phyloP scores from a whole-genome alignment of 2,329 filamentous ascomycete species.

The Cladosporium sp. region DNA sequence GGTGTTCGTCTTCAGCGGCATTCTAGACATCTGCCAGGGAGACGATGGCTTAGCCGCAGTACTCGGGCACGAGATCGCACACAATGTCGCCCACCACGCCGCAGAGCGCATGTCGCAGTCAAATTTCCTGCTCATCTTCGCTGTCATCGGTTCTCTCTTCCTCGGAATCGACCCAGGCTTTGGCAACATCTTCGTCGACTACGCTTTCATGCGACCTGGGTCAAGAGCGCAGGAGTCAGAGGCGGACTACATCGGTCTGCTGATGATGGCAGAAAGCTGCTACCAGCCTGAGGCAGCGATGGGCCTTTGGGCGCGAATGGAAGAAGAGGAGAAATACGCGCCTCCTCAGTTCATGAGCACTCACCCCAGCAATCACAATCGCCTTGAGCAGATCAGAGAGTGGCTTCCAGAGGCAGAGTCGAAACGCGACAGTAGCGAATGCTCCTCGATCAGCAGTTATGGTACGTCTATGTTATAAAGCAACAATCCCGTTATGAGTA shows the following conservation, averaged over 20 bases:
- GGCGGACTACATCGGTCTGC: constrained; percentile 74
- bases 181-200: constrained; percentile 48
- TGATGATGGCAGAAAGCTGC: constrained; percentile 80
- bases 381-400: constrained; percentile 61
- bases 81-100: constrained; percentile 66
- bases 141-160: constrained; percentile 35
- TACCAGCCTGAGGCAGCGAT: constrained; percentile 67
- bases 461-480: constrained; percentile 11
- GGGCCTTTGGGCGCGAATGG: constrained; percentile 52
- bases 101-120: constrained; percentile 58
- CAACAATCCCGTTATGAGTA: not conserved
- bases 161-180: constrained; percentile 39
- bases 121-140: constrained; percentile 33
- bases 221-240: constrained; percentile 67
- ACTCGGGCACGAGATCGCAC: constrained; percentile 75
- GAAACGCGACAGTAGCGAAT: constrained; percentile 31
- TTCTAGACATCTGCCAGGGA: constrained; percentile 61
- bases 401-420: constrained; percentile 47
- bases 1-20: constrained; percentile 73
- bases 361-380: constrained; percentile 66
- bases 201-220: constrained; percentile 65
- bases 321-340: constrained; percentile 58
- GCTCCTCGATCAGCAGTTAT: constrained; percentile 19
- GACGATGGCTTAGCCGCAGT: constrained; percentile 71
- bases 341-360: constrained; percentile 71